Base-by-base conservation (phyloP, 192 early-diverging fungal genomes). In the Powellomyces hirtus region DNA sequence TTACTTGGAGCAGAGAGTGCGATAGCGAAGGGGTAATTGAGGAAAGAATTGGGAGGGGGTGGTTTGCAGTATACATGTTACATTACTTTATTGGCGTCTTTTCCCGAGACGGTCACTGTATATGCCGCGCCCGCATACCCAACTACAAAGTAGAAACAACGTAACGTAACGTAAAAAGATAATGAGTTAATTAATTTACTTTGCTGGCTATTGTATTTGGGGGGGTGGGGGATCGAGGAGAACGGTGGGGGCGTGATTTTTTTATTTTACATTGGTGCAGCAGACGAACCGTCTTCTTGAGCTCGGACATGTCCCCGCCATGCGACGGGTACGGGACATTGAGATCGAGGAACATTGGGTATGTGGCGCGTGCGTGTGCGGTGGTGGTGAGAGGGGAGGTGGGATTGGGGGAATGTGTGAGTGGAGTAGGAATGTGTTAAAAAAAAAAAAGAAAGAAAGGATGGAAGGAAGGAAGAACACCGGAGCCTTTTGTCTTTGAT, bases 101-200 rank as follows among this genome's bases (percentile, higher is more conserved):
- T 87, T 5, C 83, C 82, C 3, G 64, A 50, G 16, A 81, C 64
- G 29, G 64, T 75, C 26, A 79, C 53, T 71, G 83, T 89, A 51
- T 77, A 79, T 24, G 86, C 86, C 16, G 86, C 80, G 20, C 76
- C 79, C 16, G 75, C 75, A 64, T 84, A 86, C 33, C 88, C 86
- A 64, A 87, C 86, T 89, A 29, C 5, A 3, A 31, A n/a, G n/a
- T n/a, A n/a, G n/a, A n/a, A n/a, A n/a, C n/a, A n/a, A n/a, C n/a
- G n/a, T n/a, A n/a, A n/a, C n/a, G n/a, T n/a, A n/a, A n/a, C n/a
- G n/a, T n/a, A n/a, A n/a, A 30, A 30, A 30, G 29, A 29, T 31
- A 27, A 1, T 20, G 62, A 36, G 3, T 40, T 20, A 38, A 24
- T 31, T 26, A 7, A 11, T 16, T 65, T 7, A n/a, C 13, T 26